Conservation (phyloP, 2,329 filamentous ascomycete genomes). For the Fusarium staphyleae region DNA sequence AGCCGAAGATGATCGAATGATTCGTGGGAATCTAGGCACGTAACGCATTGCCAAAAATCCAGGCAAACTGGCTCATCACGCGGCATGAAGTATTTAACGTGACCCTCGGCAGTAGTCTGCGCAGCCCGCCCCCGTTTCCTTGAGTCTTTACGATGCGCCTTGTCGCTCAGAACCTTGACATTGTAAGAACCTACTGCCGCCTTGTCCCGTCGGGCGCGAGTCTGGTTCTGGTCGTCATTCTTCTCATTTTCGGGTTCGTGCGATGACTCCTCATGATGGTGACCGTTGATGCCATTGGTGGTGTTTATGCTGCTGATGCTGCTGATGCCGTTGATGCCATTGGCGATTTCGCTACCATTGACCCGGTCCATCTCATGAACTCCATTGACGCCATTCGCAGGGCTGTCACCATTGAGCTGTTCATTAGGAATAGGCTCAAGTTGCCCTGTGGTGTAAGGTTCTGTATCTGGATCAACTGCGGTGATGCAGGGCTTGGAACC, state of each 20-base stretch:
- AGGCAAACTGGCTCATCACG: constrained; percentile 54
- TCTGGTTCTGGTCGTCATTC: constrained; percentile 59
- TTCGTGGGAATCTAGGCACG: constrained; percentile 57
- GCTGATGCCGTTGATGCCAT: constrained; percentile 18
- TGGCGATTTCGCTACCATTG: constrained; percentile 17
- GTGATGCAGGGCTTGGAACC: constrained; percentile 55
- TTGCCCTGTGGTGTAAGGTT: constrained; percentile 35
- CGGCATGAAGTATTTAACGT: constrained; percentile 55
- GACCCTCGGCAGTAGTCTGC: constrained; percentile 48
- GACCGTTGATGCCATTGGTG: constrained; percentile 19
- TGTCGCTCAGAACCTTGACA: constrained; percentile 64
- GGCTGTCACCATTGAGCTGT: constrained; percentile 23
- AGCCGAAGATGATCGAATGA: constrained; percentile 56
- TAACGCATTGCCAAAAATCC: constrained; percentile 59
- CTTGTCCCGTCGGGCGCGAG: constrained; percentile 56
- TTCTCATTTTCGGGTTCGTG: constrained; percentile 55
- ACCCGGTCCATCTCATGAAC: neutral
- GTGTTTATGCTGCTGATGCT: no score
- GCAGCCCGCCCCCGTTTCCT: constrained; percentile 47
- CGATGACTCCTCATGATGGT: constrained; percentile 41
- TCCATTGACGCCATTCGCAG: constrained; percentile 9
- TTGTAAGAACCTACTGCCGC: constrained; percentile 61
- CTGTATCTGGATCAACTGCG: constrained; percentile 48
- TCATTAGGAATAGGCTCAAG: constrained; percentile 34
- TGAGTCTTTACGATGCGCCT: constrained; percentile 61